Conservation (phyloP, 805 yeast genomes). For the Jamesozyma rosinii region DNA sequence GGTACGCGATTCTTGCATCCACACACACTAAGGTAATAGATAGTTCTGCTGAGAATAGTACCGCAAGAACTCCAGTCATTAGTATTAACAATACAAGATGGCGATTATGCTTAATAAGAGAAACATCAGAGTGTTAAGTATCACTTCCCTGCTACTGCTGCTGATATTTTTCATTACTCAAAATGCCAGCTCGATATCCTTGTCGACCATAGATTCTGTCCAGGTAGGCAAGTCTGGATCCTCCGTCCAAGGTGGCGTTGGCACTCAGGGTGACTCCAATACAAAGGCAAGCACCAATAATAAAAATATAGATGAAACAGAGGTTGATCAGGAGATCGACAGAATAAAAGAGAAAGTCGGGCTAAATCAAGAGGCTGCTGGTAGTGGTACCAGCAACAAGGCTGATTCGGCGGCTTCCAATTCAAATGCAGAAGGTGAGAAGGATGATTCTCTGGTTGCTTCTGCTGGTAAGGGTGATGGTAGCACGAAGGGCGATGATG, state of each 20-base stretch:
- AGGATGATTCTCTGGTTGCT: constrained; percentile 9
- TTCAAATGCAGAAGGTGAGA: constrained; percentile 5
- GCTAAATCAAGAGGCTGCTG: constrained; percentile 1
- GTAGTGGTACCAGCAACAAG: neutral
- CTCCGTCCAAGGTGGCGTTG: neutral
- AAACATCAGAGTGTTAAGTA: constrained; percentile 21
- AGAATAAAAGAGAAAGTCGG: constrained; percentile 16
- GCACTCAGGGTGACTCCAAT: neutral
- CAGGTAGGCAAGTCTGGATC: neutral
- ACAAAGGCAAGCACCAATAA: neutral
- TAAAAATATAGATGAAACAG: neutral
- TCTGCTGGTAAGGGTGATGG: constrained; percentile 11
- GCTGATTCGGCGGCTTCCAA: constrained; percentile 1
- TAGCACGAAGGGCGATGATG: neutral
- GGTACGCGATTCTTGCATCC: no score
- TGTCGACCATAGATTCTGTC: neutral
- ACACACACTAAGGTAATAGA: no score
- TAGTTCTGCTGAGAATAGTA: no score
- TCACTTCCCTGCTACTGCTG: constrained; percentile 20
- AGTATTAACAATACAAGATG: constrained; percentile 1
- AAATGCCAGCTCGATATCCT: constrained; percentile 13
- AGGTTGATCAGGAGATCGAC: constrained; percentile 12
- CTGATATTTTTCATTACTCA: constrained; percentile 23
- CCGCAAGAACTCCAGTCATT: no score
- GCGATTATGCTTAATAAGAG: constrained; percentile 16